Evolutionary conservation across 352 stramenopile genomes (phyloP).

Genomic region (Aphanomyces euteiches): DNA sequence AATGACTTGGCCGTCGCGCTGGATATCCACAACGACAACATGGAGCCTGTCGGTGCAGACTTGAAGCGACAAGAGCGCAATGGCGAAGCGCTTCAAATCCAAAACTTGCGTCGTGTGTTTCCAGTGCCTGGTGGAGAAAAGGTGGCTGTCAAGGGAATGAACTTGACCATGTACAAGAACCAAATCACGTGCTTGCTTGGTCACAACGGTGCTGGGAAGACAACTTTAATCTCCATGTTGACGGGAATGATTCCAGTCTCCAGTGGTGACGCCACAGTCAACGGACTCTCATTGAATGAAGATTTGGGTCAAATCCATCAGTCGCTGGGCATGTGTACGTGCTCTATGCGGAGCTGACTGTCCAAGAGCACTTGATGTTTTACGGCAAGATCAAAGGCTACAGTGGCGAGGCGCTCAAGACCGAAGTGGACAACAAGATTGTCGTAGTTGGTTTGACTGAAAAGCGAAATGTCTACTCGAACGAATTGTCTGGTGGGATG

Average conservation of each 20-base stretch:
- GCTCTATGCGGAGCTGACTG: slow-evolving; percentile 94
- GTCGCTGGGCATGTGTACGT: slow-evolving; percentile 95
- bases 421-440: slow-evolving; percentile 45
- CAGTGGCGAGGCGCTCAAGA: slow-evolving; percentile 34
- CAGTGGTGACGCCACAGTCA: slow-evolving; percentile 46
- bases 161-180: slow-evolving; percentile 70
- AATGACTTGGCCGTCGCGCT: slow-evolving; percentile 63
- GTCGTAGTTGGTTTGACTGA: slow-evolving; percentile 85
- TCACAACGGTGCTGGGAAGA: slow-evolving; percentile 79
- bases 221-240: slow-evolving; percentile 73
- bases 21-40: slow-evolving; percentile 4
- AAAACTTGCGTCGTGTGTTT: slow-evolving; percentile 42
- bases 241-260: slow-evolving; percentile 53
- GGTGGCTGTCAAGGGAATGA: slow-evolving; percentile 55
- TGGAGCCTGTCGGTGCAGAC: slow-evolving; percentile 26
- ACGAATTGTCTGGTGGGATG: too few species aligned
- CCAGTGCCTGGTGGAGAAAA: slow-evolving; percentile 54
- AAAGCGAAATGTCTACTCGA: too few species aligned
- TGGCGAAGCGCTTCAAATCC: slow-evolving; percentile 35
- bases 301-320: slow-evolving; percentile 86
- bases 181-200: slow-evolving; percentile 76
- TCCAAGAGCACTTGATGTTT: slow-evolving; percentile 95
- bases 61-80: slow-evolving; percentile 23
- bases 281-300: slow-evolving; percentile 44
- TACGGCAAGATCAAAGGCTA: slow-evolving; percentile 91